Evolutionary conservation across 1,284 basidiomycete genomes (phyloP), one percentile per base, ranked within the genome.

Genomic region (Fomitopsis schrenkii): DNA sequence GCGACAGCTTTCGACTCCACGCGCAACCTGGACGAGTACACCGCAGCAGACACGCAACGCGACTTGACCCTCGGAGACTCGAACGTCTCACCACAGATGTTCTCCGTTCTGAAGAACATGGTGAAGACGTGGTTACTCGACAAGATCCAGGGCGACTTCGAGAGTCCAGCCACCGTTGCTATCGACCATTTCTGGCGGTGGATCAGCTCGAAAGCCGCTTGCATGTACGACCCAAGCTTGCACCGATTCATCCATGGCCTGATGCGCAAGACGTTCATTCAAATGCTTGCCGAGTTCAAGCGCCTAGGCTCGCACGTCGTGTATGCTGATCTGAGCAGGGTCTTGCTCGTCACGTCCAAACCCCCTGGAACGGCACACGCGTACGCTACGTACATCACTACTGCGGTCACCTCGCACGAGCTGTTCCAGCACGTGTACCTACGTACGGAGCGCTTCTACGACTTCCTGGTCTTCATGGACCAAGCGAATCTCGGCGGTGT

Each of bases 261-360:
- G 57, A 99, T 99, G 97, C 88, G 93, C 65, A 99, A 99, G 80
- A 97, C 93, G 0, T 96, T 99, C 74, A 91, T 98, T 50, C 97
- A 99, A 76, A 83, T 99, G 62, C 83, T 99, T 15, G 96, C 96
- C 12, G 97, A 99, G 75, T 97, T 98, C 80, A 96, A 94, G 72
- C 87, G 97, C 14, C 81, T 99, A 0, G 97, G 97, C 1, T 96
- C 95, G 0, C 88, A 93, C 61, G 90, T 99, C 59, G 87, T 99
- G 30, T 95, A 96, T 65, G 97, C 96, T n/a, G 95, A 98, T 72
- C 95, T 98, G 73, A 90, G 91, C 66, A 86, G 89, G 12, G 88
- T 99, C 62, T 83, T 98, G 62, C 85, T 99, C 30, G 88, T 97
- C 3, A 99, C 97, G 0, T 92, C 91, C 46, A 99, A 99, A 75